These are phyloP conservation scores for Talaromyces pinophilus DNA, from an alignment of 2,329 filamentous ascomycete genomes.

Conservation along the genomic window DNA sequence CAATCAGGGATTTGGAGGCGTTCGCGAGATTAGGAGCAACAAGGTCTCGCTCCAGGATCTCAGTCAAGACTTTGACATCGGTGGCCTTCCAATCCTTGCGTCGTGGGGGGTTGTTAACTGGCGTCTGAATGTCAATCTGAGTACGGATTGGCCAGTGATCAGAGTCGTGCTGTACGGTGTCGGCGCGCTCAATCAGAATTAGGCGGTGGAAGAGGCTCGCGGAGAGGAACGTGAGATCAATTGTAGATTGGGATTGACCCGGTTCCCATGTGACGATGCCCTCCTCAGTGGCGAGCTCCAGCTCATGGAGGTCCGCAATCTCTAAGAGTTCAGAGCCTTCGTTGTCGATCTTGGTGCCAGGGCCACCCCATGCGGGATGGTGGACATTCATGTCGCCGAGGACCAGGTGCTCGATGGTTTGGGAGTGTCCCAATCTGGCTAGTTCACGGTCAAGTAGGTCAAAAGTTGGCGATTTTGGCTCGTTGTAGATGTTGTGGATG, in stretches of 20 bases:
- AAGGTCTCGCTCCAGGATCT: neutral
- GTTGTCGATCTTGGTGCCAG: neutral
- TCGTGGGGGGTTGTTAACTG: neutral
- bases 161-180: neutral
- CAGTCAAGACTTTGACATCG: neutral
- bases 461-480: neutral
- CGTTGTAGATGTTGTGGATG: slow-evolving; percentile 5
- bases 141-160: neutral
- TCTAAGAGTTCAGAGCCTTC: neutral
- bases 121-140: neutral
- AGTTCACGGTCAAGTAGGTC: neutral
- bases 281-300: neutral
- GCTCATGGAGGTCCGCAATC: neutral
- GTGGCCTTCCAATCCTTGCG: neutral
- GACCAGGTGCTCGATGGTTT: neutral
- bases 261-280: neutral
- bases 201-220: neutral
- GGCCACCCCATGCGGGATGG: neutral
- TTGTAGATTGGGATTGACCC: neutral
- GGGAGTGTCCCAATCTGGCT: neutral
- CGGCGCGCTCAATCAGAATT: neutral
- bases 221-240: neutral
- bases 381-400: neutral
- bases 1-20: neutral
- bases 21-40: neutral